Base-by-base conservation (phyloP, 768 basidiomycete species). In the Mycena olivaceomarginata region DNA sequence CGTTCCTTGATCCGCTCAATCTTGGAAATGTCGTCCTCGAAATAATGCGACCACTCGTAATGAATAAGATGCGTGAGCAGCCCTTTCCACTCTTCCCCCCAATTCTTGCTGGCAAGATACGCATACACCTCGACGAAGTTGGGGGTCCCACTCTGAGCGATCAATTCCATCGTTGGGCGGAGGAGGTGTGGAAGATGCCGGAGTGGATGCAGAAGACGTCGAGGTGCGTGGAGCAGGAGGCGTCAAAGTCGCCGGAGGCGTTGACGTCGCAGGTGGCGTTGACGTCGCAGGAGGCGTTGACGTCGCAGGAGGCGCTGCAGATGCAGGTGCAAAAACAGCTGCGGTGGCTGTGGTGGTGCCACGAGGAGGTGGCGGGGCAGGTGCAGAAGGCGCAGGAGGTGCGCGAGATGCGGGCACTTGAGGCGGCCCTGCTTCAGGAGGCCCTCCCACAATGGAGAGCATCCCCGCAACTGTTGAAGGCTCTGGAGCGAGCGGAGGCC, bases 41-140 rank as follows among this genome's bases (percentile, higher is more conserved):
- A 60, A 20, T n/a, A 41, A 18, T n/a, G 10, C n/a, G 69, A 70
- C 71, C 48, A 53, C 41, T 72, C 71, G 20, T 22, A 66, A 5
- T 43, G 39, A 2, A 72, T 16, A 1, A 66, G 12, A 1, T 37
- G 31, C 10, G 2, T 40, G 18, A 72, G 10, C 2, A 72, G 53
- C 51, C 2, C 11, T 4, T 8, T 25, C 69, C 69, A 70, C 10
- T 5, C 10, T 1, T n/a, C 0, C 3, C 69, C 69, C 69, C 69
- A 70, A 5, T 45, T 0, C 69, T 70, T 70, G 12, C 15, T 22
- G 0, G 31, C 11, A 9, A 70, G 8, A 40, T 59, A 60, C 0
- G 39, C 18, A 41, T 70, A n/a, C 2, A n/a, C 69, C 12, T 0
- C 20, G 9, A 53, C 45, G 20, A 53, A 12, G 13, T 16, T 22